Conservation (phyloP, 2,329 filamentous ascomycete genomes). For the Aspergillus intermedius region DNA sequence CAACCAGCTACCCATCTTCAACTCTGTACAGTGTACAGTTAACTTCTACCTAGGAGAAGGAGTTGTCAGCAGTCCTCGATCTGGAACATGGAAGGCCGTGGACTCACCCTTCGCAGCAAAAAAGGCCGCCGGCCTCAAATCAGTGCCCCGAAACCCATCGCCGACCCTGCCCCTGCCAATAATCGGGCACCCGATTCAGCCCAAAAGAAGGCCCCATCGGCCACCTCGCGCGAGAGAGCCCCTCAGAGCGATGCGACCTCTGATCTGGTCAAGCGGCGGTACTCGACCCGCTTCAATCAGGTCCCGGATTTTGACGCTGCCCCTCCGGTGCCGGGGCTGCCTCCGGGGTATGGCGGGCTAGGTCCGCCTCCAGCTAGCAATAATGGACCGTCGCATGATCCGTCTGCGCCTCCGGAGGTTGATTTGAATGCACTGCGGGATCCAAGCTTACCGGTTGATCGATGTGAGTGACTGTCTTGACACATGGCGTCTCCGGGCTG, state of each 20-base stretch:
- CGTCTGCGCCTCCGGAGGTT: constrained; percentile 57
- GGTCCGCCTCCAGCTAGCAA: constrained; percentile 39
- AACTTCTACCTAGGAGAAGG: no score
- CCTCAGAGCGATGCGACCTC: constrained; percentile 51
- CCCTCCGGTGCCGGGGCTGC: constrained; percentile 64
- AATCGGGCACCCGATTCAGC: constrained; percentile 32
- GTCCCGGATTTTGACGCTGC: constrained; percentile 61
- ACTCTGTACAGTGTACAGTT: background rate
- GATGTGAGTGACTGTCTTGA: constrained; percentile 51
- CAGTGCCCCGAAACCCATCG: constrained; percentile 54
- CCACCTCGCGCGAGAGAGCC: constrained; percentile 34
- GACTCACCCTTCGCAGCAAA: constrained; percentile 60
- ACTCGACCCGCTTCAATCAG: constrained; percentile 86
- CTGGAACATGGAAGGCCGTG: constrained; percentile 45
- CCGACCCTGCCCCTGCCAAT: constrained; percentile 32
- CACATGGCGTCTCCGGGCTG: constrained; percentile 3
- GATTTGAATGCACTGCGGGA: constrained; percentile 75
- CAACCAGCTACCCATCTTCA: background rate
- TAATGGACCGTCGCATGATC: constrained; percentile 47
- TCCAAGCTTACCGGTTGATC: constrained; percentile 69
- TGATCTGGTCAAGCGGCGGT: constrained; percentile 88
- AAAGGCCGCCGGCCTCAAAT: constrained; percentile 50
- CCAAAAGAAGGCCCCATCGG: constrained; percentile 19
- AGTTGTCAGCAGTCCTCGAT: constrained; percentile 1
- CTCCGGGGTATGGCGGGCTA: constrained; percentile 51